Evolutionary conservation across 176 grass and related monocot species (phyloP).

Genomic region (Ananas comosus): DNA sequence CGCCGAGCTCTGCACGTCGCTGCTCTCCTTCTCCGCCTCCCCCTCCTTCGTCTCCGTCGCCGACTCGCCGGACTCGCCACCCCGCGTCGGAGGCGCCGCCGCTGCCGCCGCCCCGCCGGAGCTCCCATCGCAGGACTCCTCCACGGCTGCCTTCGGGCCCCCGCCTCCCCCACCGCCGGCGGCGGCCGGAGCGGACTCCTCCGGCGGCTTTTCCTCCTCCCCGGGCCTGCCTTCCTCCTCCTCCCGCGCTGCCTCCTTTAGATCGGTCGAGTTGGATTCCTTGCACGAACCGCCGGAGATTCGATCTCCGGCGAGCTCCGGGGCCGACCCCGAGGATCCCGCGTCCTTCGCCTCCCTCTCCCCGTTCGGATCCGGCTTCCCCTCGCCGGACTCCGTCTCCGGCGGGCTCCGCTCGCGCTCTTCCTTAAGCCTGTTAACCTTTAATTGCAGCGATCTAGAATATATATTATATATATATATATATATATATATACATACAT

Average conservation of each 20-base stretch:
- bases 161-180: not conserved
- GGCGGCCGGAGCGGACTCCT: not conserved
- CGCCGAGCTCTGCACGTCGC: conserved; percentile 78
- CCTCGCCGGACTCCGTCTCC: conserved; percentile 10
- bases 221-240: not conserved
- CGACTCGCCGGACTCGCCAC: conserved; percentile 56
- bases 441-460: conserved; percentile 73
- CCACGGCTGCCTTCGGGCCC: conserved; percentile 14
- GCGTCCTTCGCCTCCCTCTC: conserved; percentile 10
- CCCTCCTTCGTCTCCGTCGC: conserved; percentile 44
- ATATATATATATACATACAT: too few species aligned
- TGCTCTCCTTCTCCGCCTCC: conserved; percentile 51
- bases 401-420: conserved; percentile 42
- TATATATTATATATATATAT: not conserved
- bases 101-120: conserved; percentile 5
- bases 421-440: conserved; percentile 62
- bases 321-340: conserved; percentile 12
- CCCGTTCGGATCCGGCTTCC: conserved; percentile 23
- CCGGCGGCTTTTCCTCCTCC: not conserved
- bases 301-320: conserved; percentile 22
- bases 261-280: conserved; percentile 86
- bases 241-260: conserved; percentile 26
- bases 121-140: conserved; percentile 21
- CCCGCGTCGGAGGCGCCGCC: not conserved
- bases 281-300: conserved; percentile 57